phyloP scores from a whole-genome alignment of 441 rosid species.

The Jatropha multifida region DNA sequence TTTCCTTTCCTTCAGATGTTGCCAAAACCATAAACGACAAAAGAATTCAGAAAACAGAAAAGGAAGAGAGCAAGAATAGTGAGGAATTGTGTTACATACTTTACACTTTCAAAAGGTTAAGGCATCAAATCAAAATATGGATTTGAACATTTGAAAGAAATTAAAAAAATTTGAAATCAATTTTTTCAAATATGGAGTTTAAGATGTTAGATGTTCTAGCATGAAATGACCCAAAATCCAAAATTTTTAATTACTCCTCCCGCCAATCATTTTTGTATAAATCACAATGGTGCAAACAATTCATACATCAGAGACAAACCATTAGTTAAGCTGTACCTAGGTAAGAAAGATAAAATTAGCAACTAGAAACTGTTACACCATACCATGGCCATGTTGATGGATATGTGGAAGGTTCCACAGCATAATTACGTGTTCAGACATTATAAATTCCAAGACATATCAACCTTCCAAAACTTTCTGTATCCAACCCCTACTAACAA shows the following conservation, averaged over 20 bases:
- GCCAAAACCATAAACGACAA: slow-evolving; percentile 35
- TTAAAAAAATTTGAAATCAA: neutral
- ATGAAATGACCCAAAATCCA: slow-evolving; percentile 4
- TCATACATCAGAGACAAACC: slow-evolving; percentile 1
- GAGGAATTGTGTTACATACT: neutral
- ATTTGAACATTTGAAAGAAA: neutral
- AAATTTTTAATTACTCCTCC: neutral
- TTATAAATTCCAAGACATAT: neutral
- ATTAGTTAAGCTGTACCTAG: neutral
- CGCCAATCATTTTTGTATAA: slow-evolving; percentile 2
- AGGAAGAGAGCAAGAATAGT: neutral
- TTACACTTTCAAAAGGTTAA: neutral
- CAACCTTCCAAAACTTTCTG: neutral
- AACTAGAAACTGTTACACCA: neutral
- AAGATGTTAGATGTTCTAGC: neutral
- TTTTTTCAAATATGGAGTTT: neutral
- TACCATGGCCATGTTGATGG: neutral
- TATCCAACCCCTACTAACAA: neutral
- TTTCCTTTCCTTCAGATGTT: slow-evolving; percentile 41
- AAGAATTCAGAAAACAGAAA: neutral
- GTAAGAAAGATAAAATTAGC: neutral
- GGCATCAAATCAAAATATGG: neutral
- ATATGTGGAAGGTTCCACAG: neutral
- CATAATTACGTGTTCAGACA: neutral
- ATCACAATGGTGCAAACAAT: neutral